Base-by-base conservation (phyloP, 495 filamentous ascomycete genomes). In the Friedmanniomyces endolithicus region DNA sequence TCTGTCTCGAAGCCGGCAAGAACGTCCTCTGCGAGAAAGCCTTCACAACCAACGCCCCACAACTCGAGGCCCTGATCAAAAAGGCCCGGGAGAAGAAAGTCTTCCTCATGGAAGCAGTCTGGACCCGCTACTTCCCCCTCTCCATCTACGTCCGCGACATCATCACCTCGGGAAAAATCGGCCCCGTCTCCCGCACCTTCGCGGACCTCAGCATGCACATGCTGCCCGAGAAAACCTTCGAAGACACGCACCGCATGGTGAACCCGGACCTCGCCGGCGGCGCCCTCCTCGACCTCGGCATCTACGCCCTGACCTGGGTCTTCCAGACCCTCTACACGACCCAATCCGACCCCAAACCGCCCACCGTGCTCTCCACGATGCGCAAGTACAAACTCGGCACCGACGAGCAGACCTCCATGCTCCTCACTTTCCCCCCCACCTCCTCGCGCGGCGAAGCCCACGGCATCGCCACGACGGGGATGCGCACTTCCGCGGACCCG, bases 91-190 rank as follows among this genome's bases (percentile, higher is more conserved):
- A 78, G 62, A 94, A 94, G 77, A 79, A 81, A n/a, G 64, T 95
- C 20, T 95, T 96, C 72, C 68, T 97, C 35, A 95, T 95, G 88
- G 90, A 97, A 73, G 90, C 90, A 17, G 62, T 96, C 12, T 96
- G 92, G 90, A 96, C 90, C 37, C 74, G 90, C 22, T 92, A 86
- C 67, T 94, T 95, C 74, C 90, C 90, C 1, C 67, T 90, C 4
- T 84, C 80, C 59, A 78, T 85, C 53, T 80, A 90, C 68, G 70
- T 95, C 20, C 70, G 88, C 37, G 75, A 88, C 50, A 62, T 88
- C 61, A 82, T 94, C 52, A 69, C 74, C 51, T 71, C 75, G 1
- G 84, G 85, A 1, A 75, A 72, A 52, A 83, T 96, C 59, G 90
- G 90, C 8, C 78, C 81, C 41, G 83, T 95, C 3, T 77, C 85